Conservation (phyloP, 768 basidiomycete species). For the Scleroderma bovista region DNA sequence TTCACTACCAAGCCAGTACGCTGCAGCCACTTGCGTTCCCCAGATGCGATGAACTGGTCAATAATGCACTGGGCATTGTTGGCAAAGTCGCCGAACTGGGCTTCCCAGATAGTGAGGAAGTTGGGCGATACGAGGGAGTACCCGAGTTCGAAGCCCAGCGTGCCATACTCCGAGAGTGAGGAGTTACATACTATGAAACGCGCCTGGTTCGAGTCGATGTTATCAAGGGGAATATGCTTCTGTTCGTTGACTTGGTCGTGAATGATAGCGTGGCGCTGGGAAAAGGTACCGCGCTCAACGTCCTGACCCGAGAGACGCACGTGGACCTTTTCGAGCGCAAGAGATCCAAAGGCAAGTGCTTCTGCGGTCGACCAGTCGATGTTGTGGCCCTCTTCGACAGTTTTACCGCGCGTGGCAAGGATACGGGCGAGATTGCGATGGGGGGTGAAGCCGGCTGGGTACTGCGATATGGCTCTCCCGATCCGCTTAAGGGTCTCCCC, state of each 20-base stretch:
- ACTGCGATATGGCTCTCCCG: slow-evolving; percentile 82
- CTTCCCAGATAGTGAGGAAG: slow-evolving; percentile 94
- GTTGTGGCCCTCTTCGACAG: slow-evolving; percentile 82
- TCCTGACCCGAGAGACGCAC: slow-evolving; percentile 97
- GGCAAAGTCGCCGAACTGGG: slow-evolving; percentile 97
- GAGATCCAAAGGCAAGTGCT: slow-evolving; percentile 91
- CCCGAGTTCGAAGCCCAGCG: slow-evolving; percentile 95
- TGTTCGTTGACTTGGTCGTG: slow-evolving; percentile 93
- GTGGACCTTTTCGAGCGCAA: slow-evolving; percentile 89
- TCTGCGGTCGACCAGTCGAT: slow-evolving; percentile 99
- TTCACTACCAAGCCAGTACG: slow-evolving; percentile 85
- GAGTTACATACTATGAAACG: slow-evolving; percentile 95
- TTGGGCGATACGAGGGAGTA: slow-evolving; percentile 97
- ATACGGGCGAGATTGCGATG: slow-evolving; percentile 96
- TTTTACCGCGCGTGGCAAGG: slow-evolving; percentile 79
- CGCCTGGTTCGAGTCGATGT: slow-evolving; percentile 85
- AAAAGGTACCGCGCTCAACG: slow-evolving; percentile 98
- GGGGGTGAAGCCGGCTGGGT: slow-evolving; percentile 78
- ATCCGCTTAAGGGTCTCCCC: slow-evolving; percentile 73
- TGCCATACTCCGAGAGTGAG: slow-evolving; percentile 90
- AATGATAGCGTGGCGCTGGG: slow-evolving; percentile 94
- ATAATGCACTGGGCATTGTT: slow-evolving; percentile 98
- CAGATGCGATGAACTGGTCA: slow-evolving; percentile 97
- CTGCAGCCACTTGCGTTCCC: slow-evolving; percentile 97
- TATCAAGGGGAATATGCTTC: slow-evolving; percentile 85